These are phyloP conservation scores for Pichia sp. DNA, from an alignment of 1,139 yeast species.

Conservation along the genomic window DNA sequence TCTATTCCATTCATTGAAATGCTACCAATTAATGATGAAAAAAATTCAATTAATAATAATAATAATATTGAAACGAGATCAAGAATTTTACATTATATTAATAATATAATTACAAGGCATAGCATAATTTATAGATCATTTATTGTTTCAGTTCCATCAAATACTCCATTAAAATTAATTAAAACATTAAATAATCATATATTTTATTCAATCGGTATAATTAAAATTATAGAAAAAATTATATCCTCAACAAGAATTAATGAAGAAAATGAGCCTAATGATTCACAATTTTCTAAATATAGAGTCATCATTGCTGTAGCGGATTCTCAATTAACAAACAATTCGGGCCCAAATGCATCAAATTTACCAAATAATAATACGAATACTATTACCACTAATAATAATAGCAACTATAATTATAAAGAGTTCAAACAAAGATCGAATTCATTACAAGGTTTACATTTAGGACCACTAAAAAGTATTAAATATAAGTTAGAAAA, in stretches of 20 bases:
- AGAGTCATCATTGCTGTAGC: slow-evolving; percentile 6
- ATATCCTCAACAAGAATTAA: not conserved
- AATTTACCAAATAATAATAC: not conserved
- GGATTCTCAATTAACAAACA: slow-evolving; percentile 7
- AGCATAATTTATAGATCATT: slow-evolving; percentile 23
- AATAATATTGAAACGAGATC: slow-evolving; percentile 11
- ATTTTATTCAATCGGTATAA: slow-evolving; percentile 12
- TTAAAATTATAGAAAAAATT: slow-evolving; percentile 2
- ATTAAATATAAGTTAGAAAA: slow-evolving; percentile 5
- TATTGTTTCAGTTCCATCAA: slow-evolving; percentile 27
- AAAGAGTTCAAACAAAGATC: not conserved
- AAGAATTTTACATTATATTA: slow-evolving; percentile 24
- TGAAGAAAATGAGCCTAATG: not conserved
- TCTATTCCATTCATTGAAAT: not conserved
- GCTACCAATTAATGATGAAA: not conserved
- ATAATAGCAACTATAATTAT: not conserved
- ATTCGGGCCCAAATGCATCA: slow-evolving; percentile 1
- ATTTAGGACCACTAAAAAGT: slow-evolving; percentile 12
- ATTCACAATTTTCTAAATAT: not conserved
- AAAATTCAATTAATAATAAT: not conserved
- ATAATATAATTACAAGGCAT: slow-evolving; percentile 27
- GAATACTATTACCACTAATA: not conserved
- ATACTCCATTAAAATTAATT: slow-evolving; percentile 16
- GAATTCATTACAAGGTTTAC: not conserved
- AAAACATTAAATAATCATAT: slow-evolving; percentile 5